phyloP scores from a whole-genome alignment of 352 stramenopile genomes.

The Phytophthora rubi region DNA sequence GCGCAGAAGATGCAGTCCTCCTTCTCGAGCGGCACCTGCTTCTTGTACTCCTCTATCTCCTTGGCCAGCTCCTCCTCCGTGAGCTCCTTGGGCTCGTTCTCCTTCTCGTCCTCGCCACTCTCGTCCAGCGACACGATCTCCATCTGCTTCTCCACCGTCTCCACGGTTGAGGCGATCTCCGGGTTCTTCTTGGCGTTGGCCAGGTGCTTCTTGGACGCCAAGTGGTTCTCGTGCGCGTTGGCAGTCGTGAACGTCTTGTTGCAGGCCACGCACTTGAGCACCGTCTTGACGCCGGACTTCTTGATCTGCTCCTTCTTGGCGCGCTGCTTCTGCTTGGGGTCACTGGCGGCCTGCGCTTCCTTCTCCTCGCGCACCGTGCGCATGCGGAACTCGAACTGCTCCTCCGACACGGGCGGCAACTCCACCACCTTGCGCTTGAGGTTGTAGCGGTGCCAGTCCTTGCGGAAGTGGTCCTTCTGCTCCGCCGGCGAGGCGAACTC shows the following conservation, averaged over 20 bases:
- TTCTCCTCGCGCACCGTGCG: conserved; percentile 71
- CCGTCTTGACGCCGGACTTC: conserved; percentile 69
- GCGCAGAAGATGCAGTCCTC: conserved; percentile 89
- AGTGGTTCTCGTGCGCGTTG: conserved; percentile 88
- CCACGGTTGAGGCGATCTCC: conserved; percentile 46
- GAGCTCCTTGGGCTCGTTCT: conserved; percentile 39
- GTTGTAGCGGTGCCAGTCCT: conserved; percentile 97
- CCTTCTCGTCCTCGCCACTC: background rate
- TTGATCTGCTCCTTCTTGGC: conserved; percentile 71
- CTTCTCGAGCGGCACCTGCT: conserved; percentile 72
- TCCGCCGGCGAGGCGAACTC: conserved; percentile 62
- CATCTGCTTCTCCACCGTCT: conserved; percentile 77
- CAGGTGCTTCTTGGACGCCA: conserved; percentile 87
- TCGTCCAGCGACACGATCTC: conserved; percentile 48
- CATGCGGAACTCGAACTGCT: conserved; percentile 87
- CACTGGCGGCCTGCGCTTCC: conserved; percentile 55
- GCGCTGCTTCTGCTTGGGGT: conserved; percentile 80
- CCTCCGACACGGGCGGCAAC: conserved; percentile 91
- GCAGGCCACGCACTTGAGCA: conserved; percentile 87
- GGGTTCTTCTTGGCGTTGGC: conserved; percentile 82
- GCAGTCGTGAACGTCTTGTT: conserved; percentile 85
- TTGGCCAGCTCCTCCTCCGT: conserved; percentile 65
- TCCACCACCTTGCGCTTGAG: conserved; percentile 97
- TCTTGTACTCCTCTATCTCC: conserved; percentile 83
- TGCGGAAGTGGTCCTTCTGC: conserved; percentile 94